Evolutionary conservation across 352 stramenopile genomes (phyloP).

Genomic region (Pythium periplocum): DNA sequence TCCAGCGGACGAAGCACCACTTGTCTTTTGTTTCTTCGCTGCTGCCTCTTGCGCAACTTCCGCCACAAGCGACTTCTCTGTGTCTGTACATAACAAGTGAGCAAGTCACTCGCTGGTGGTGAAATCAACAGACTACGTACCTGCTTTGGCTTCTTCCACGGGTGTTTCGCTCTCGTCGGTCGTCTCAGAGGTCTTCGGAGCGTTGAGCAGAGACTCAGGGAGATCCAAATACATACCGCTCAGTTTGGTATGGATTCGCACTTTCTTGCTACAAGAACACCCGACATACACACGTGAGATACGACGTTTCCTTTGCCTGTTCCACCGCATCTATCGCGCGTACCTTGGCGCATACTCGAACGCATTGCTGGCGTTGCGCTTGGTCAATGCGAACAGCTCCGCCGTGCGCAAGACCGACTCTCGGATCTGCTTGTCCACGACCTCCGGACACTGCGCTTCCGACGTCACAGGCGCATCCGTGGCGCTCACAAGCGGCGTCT

Average conservation of each 20-base stretch:
- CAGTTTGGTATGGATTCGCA: slow-evolving; percentile 63
- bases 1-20: slow-evolving; percentile 20
- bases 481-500: background rate
- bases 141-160: slow-evolving; percentile 3
- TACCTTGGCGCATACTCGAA: slow-evolving; percentile 66
- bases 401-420: slow-evolving; percentile 58
- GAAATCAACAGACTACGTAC: slow-evolving; percentile 5
- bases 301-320: background rate
- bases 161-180: slow-evolving; percentile 3
- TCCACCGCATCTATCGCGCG: slow-evolving; percentile 3
- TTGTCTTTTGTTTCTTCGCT: slow-evolving; percentile 43
- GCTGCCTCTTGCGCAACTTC: slow-evolving; percentile 56
- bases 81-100: no score
- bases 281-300: background rate
- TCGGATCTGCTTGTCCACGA: slow-evolving; percentile 42
- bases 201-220: slow-evolving; percentile 44
- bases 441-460: background rate
- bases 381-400: slow-evolving; percentile 69
- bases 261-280: slow-evolving; percentile 49
- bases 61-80: slow-evolving; percentile 32
- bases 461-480: background rate
- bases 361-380: slow-evolving; percentile 31
- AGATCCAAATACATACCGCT: slow-evolving; percentile 51
- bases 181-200: slow-evolving; percentile 7
- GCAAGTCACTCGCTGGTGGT: background rate